A percentile compares a stretch with the other conserved stretches of the same genome.
These are phyloP conservation scores for Davidsoniella australis DNA, from an alignment of 2,329 filamentous ascomycete species.

Conservation along the genomic window DNA sequence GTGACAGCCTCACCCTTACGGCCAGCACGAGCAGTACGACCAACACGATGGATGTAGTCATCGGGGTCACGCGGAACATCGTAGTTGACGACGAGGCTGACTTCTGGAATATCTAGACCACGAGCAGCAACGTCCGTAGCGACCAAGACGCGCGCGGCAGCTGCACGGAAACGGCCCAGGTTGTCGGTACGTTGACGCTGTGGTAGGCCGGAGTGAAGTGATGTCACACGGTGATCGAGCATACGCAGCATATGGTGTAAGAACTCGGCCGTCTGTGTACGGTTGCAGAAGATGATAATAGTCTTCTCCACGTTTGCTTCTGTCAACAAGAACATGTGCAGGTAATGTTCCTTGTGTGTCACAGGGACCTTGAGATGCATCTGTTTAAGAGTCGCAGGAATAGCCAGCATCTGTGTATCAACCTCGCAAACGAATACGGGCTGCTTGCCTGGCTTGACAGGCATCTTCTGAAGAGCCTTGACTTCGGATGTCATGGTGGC, in stretches of 20 bases:
- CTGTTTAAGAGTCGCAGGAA: conserved; percentile 68
- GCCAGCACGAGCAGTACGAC: conserved; percentile 85
- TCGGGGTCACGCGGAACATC: conserved; percentile 92
- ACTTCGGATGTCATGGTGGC: conserved; percentile 91
- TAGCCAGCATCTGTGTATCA: conserved; percentile 55
- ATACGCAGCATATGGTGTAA: conserved; percentile 76
- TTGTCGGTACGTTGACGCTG: conserved; percentile 78
- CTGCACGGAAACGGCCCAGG: conserved; percentile 76
- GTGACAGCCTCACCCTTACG: conserved; percentile 68
- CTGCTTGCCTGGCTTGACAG: conserved; percentile 48
- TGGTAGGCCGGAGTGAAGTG: conserved; percentile 71
- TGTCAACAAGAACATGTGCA: conserved; percentile 76
- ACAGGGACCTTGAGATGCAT: conserved; percentile 77
- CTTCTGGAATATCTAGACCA: conserved; percentile 88
- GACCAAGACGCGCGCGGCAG: conserved; percentile 74
- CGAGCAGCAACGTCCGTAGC: conserved; percentile 90
- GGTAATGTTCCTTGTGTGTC: conserved; percentile 85
- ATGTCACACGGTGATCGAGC: conserved; percentile 77
- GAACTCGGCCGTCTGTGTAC: conserved; percentile 72
- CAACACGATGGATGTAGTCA: conserved; percentile 93
- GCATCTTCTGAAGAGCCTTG: conserved; percentile 64
- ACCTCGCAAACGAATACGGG: conserved; percentile 83
- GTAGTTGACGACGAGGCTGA: conserved; percentile 82
- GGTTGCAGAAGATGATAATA: conserved; percentile 87
- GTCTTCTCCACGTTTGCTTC: conserved; percentile 58